phyloP scores from a whole-genome alignment of 345 rosid species.

The Acer negundo region DNA sequence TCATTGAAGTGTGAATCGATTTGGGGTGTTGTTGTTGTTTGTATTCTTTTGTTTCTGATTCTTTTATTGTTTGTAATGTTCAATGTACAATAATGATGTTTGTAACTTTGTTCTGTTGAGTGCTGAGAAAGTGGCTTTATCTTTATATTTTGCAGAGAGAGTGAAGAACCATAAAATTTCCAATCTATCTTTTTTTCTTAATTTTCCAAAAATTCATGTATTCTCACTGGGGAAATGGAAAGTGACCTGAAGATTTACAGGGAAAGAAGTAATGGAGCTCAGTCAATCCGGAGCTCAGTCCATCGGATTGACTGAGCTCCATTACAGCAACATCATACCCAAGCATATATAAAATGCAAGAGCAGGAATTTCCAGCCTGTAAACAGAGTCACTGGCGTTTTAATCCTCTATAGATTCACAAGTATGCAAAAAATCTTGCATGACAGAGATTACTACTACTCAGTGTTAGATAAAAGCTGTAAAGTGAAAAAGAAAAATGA shows the following conservation, averaged over 20 bases:
- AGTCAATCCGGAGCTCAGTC: no score
- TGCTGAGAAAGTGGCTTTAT: constrained; percentile 23
- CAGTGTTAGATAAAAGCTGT: background rate
- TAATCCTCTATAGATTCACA: background rate
- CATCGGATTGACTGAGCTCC: no score
- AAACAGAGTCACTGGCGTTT: no score
- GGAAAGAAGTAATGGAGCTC: background rate
- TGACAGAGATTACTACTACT: background rate
- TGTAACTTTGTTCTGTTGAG: constrained; percentile 14
- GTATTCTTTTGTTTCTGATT: constrained; percentile 33
- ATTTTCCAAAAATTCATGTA: background rate
- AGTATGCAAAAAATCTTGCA: no score
- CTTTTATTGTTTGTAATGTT: constrained; percentile 32
- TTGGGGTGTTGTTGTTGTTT: constrained; percentile 34
- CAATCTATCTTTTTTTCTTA: background rate
- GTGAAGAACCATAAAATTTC: background rate
- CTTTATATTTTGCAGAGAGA: constrained; percentile 10
- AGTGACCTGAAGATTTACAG: background rate
- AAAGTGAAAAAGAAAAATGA: background rate
- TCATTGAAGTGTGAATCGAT: constrained; percentile 14
- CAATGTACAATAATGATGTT: constrained; percentile 17
- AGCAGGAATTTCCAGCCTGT: no score
- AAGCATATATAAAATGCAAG: no score
- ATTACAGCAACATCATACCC: no score
- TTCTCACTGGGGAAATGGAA: background rate